Conservation (phyloP, 768 basidiomycete species). For the Suillus paluster region DNA sequence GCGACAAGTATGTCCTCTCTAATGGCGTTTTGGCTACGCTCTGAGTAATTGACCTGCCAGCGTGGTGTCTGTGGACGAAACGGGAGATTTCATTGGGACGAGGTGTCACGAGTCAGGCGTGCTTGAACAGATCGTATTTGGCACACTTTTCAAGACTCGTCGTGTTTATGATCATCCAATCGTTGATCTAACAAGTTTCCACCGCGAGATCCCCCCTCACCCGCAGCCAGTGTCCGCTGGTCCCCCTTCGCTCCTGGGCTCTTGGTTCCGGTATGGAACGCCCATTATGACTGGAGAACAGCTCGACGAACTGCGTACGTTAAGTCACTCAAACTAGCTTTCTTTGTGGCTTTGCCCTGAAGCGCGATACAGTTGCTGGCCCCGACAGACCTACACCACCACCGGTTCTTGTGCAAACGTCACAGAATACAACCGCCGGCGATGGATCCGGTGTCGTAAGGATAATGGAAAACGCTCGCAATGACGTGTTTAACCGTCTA, state of each 20-base stretch:
- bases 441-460: constrained; percentile 26
- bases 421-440: constrained; percentile 26
- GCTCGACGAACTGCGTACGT: constrained; percentile 62
- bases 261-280: constrained; percentile 55
- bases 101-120: constrained; percentile 38
- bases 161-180: constrained; percentile 55
- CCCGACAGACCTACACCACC: constrained; percentile 60
- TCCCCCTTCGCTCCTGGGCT: constrained; percentile 56
- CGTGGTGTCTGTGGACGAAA: constrained; percentile 47
- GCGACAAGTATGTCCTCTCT: constrained; percentile 6
- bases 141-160: constrained; percentile 62
- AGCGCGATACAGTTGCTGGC: constrained; percentile 56
- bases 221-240: constrained; percentile 67
- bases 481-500: constrained; percentile 49
- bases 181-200: constrained; percentile 51
- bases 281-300: constrained; percentile 59
- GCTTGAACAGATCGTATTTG: constrained; percentile 48
- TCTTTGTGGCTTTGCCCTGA: background rate
- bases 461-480: constrained; percentile 41
- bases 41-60: constrained; percentile 20
- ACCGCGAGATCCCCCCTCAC: constrained; percentile 51
- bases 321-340: background rate
- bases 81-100: constrained; percentile 58
- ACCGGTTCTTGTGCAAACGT: constrained; percentile 13
- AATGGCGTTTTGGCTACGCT: background rate